Evolutionary conservation across 2,329 filamentous ascomycete species (phyloP), one percentile per base, ranked within the genome.

Genomic region (Coniella lustricola): DNA sequence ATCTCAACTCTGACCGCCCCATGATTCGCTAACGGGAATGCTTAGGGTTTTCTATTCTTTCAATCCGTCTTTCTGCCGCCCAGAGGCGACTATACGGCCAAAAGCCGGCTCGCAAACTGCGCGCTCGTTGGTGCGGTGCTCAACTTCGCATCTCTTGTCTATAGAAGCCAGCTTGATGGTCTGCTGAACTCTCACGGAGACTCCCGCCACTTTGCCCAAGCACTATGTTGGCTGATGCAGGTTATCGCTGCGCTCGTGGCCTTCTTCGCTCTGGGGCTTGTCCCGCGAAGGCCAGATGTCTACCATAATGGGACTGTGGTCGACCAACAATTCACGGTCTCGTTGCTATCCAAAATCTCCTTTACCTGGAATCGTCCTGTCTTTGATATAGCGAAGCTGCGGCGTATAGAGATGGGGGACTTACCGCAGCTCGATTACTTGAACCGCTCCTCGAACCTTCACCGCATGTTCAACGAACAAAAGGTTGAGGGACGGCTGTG

Each of bases 241-340:
- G 42, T 60, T 3, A 12, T 54, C 3, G 48, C 56, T 1, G 59
- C 61, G 1, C 37, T 62, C 16, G 39, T 49, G 0, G 55, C 57
- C 3, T 49, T 55, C 16, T 43, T 57, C 7, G 54, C 59, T 4
- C 65, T 65, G 29, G 60, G 64, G 5, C 52, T 53, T 4, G 59
- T 65, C 29, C 61, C 60, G 3, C 62, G 62, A 12, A 62, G 63
- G 5, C 64, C 64, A 0, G 62, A 66, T 47, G 59, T 67, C 29
- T 67, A 59, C 44, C 49, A 62, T 42, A 51, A 54, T 1, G 59
- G 56, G 32, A 42, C 40, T 10, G 48, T 67, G 2, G 64, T 67
- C n/a, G 64, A 67, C 48, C 64, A 65, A 51, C 64, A 66, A 45
- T 52, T 62, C 31, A 61, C 63, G 3, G 55, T 60, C 2, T 65